Percentiles rank a stretch among this genome's conserved stretches.
These are phyloP conservation scores for Melanogaster broomeanus DNA, from an alignment of 768 basidiomycete species.

Conservation along the genomic window DNA sequence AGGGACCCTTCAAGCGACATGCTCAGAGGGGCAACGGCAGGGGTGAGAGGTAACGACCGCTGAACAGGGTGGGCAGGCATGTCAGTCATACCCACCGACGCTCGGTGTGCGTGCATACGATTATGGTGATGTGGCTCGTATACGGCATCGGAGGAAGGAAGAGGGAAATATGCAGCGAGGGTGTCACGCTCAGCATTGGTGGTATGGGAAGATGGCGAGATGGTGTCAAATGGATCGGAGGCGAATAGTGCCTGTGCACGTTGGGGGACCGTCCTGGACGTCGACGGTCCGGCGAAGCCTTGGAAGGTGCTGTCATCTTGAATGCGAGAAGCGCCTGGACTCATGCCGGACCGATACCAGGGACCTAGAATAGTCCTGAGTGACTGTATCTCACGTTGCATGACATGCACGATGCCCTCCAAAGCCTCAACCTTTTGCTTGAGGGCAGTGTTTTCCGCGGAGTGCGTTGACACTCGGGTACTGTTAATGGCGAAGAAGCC, in stretches of 20 bases:
- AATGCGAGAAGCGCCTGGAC: conserved; percentile 7
- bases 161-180: conserved; percentile 22
- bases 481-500: conserved; percentile 54
- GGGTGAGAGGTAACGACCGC: conserved; percentile 32
- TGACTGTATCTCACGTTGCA: conserved; percentile 57
- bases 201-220: not conserved
- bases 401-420: conserved; percentile 52
- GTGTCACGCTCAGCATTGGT: conserved; percentile 26
- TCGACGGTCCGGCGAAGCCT: conserved; percentile 18
- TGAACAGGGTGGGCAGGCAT: conserved; percentile 19
- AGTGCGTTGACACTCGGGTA: conserved; percentile 42
- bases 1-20: conserved; percentile 67
- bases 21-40: conserved; percentile 56
- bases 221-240: conserved; percentile 17
- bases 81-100: conserved; percentile 22
- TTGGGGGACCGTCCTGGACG: conserved; percentile 11
- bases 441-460: conserved; percentile 66
- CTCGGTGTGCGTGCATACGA: conserved; percentile 12
- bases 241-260: conserved; percentile 12
- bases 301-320: conserved; percentile 11
- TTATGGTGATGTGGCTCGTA: conserved; percentile 19
- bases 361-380: conserved; percentile 65
- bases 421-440: conserved; percentile 57
- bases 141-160: conserved; percentile 26
- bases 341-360: conserved; percentile 50